A percentile compares a stretch with the other conserved stretches of the same genome.
phyloP scores from a whole-genome alignment of 257 asterid species.

The Striga asiatica region DNA sequence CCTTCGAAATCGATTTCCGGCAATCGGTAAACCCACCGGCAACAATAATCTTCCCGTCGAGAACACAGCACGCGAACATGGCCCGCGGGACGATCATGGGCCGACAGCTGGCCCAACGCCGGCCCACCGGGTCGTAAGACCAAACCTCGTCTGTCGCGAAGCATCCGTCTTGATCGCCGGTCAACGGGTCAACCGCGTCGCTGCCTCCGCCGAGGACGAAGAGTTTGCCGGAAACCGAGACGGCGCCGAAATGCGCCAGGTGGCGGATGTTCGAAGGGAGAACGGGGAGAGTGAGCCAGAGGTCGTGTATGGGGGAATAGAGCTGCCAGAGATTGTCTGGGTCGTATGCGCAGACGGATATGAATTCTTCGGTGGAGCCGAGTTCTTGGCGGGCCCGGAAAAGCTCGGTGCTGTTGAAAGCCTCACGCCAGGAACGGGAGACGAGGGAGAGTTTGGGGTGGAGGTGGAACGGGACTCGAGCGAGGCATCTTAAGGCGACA shows the following conservation, averaged over 20 bases:
- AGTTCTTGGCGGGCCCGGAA: slow-evolving; percentile 85
- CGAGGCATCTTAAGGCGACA: slow-evolving; percentile 82
- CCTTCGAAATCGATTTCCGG: slow-evolving; percentile 83
- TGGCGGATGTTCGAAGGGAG: slow-evolving; percentile 82
- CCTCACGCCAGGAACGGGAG: slow-evolving; percentile 82
- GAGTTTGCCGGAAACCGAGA: slow-evolving; percentile 75
- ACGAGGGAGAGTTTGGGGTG: slow-evolving; percentile 72
- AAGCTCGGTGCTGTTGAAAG: slow-evolving; percentile 61
- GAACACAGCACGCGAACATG: slow-evolving; percentile 90
- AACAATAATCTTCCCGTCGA: slow-evolving; percentile 81
- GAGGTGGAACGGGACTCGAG: slow-evolving; percentile 83
- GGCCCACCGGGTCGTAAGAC: slow-evolving; percentile 65
- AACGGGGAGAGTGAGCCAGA: slow-evolving; percentile 84
- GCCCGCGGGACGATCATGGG: slow-evolving; percentile 92
- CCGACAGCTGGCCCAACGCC: slow-evolving; percentile 58
- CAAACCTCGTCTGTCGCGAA: slow-evolving; percentile 91
- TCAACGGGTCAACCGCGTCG: slow-evolving; percentile 88
- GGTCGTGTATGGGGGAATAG: slow-evolving; percentile 67
- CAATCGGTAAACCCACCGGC: slow-evolving; percentile 93
- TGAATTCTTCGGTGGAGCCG: slow-evolving; percentile 62
- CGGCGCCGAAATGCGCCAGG: slow-evolving; percentile 90
- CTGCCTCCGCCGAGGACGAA: slow-evolving; percentile 95
- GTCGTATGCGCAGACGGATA: slow-evolving; percentile 79
- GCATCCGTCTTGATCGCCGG: slow-evolving; percentile 95
- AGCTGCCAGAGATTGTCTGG: slow-evolving; percentile 98